Conservation (phyloP, 1,284 basidiomycete species). For the Ceratobasidium sp. region DNA sequence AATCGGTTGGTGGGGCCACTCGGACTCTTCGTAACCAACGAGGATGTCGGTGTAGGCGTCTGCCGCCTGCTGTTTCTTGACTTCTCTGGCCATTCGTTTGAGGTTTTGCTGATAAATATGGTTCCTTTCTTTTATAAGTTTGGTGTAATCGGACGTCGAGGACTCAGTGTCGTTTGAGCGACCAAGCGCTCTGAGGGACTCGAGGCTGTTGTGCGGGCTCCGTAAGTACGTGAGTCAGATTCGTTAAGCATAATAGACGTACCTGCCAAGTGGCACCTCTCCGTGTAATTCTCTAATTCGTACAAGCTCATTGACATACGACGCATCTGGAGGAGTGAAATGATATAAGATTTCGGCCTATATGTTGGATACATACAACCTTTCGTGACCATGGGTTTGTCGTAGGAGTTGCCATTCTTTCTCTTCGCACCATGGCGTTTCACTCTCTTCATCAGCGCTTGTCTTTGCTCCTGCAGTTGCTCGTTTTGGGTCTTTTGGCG, state of each 20-base stretch:
- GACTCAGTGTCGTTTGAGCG: slow-evolving; percentile 17
- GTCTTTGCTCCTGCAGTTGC: neutral
- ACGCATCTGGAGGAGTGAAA: slow-evolving; percentile 3
- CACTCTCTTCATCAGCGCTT: neutral
- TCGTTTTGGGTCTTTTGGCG: slow-evolving; percentile 4
- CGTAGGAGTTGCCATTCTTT: slow-evolving; percentile 14
- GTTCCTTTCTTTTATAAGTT: slow-evolving; percentile 11
- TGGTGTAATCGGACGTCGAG: neutral
- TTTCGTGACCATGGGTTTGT: neutral
- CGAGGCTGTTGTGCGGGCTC: neutral
- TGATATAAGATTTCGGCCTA: neutral
- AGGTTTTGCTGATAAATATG: neutral
- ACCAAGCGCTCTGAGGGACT: slow-evolving; percentile 18
- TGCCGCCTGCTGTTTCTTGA: slow-evolving; percentile 2
- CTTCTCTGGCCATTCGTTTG: slow-evolving; percentile 10
- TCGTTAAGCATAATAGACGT: neutral
- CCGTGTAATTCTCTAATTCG: slow-evolving; percentile 15
- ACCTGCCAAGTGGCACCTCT: slow-evolving; percentile 20
- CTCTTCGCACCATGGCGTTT: neutral
- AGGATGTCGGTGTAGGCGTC: slow-evolving; percentile 17
- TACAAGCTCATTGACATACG: slow-evolving; percentile 16
- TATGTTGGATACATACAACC: neutral
- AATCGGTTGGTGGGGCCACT: slow-evolving; percentile 17
- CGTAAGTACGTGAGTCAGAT: neutral
- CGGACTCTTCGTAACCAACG: slow-evolving; percentile 19